Conservation (phyloP, 805 yeast genomes). For the Debaryomyces hansenii region DNA sequence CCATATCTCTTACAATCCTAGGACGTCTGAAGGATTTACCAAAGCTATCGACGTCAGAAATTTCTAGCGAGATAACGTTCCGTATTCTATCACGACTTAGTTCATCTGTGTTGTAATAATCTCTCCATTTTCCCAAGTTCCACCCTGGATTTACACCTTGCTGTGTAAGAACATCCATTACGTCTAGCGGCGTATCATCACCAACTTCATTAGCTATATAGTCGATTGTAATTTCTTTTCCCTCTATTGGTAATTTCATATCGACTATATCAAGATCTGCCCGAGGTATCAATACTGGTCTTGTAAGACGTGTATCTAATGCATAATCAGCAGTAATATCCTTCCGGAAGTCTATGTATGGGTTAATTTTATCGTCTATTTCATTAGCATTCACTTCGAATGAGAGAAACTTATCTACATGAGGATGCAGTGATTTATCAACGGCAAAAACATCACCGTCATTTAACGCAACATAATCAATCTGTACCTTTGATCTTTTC, state of each 20-base stretch:
- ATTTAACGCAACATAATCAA: constrained; percentile 79
- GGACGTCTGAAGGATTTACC: constrained; percentile 61
- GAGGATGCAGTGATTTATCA: constrained; percentile 51
- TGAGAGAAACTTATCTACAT: constrained; percentile 37
- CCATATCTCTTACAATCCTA: constrained; percentile 58
- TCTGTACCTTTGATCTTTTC: constrained; percentile 48
- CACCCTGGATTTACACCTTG: constrained; percentile 61
- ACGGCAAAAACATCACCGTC: constrained; percentile 62
- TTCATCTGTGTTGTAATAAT: constrained; percentile 54
- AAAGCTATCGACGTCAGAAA: constrained; percentile 54
- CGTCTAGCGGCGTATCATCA: constrained; percentile 63
- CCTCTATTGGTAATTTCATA: constrained; percentile 50
- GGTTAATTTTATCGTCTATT: constrained; percentile 8
- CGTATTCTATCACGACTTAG: constrained; percentile 60
- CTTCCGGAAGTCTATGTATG: constrained; percentile 24
- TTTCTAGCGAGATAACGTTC: constrained; percentile 81
- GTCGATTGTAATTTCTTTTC: constrained; percentile 48
- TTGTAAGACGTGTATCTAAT: constrained; percentile 26
- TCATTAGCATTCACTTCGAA: constrained; percentile 26
- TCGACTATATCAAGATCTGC: constrained; percentile 36
- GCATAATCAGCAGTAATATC: constrained; percentile 40
- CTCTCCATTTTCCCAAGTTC: constrained; percentile 72
- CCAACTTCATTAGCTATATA: constrained; percentile 63
- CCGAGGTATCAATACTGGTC: constrained; percentile 48
- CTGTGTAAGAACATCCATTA: constrained; percentile 88